Base-by-base conservation (phyloP, 73 alveolate species). In the Paramecium octaurelia region DNA sequence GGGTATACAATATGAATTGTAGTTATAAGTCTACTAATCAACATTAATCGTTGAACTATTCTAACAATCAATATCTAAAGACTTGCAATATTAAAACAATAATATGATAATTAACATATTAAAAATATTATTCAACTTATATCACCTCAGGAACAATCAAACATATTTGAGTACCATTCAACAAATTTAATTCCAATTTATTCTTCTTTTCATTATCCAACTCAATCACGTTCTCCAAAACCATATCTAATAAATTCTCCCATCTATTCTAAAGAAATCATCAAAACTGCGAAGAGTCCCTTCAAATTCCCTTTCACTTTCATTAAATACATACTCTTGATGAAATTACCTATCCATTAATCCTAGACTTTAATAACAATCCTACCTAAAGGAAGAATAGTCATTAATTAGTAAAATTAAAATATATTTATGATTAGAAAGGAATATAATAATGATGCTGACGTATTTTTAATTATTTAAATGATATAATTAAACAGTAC, bases 251-350 rank as follows among this genome's bases (percentile, higher is more conserved):
- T 44, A 77, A 75, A 27, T 20, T 3, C 16, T 46, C n/a, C 14
- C 12, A 4, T 34, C 34, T 1, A 58, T 87, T 71, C 91, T 89
- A 44, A 71, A 89, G 80, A 54, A 92, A 54, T 90, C 96, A 89
- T 95, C 97, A 88, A 95, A 95, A 27, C 97, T 96, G 44, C 96
- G 80, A 9, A 95, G 92, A 24, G 92, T 89, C 11, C 97, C 97
- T 40, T 68, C 73, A 46, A 95, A 88, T 73, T 95, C 97, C 68
- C 88, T 93, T 6, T 93, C 91, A 29, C 90, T 86, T 83, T 86
- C 97, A 95, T 95, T 29, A 95, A 24, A 95, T 89, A 95, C 96
- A 93, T n/a, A 95, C 71, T 50, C 85, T 88, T 14, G 87, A 43
- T n/a, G 96, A 95, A 21, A 93, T 76, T 85, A 92, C 93, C 69